Conservation (phyloP, 805 yeast species). For the Starmera quercuum region DNA sequence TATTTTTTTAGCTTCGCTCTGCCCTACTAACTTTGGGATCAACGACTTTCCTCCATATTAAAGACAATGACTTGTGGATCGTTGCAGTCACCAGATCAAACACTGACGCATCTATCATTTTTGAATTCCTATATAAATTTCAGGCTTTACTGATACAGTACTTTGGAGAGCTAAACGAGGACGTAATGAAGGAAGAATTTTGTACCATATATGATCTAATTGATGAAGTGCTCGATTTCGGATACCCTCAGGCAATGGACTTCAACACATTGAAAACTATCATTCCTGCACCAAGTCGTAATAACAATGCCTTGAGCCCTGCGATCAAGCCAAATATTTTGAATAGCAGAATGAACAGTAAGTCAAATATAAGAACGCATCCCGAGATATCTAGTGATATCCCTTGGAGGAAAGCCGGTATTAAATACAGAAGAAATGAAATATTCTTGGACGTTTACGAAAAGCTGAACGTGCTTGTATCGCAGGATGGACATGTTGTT, state of each 20-base stretch:
- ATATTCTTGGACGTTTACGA: slow-evolving; percentile 72
- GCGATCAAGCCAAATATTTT: neutral
- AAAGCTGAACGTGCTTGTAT: slow-evolving; percentile 61
- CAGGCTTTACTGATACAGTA: slow-evolving; percentile 43
- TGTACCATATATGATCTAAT: slow-evolving; percentile 65
- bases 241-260: slow-evolving; percentile 68
- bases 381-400: slow-evolving; percentile 7
- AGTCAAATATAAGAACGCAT: neutral
- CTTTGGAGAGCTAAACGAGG: slow-evolving; percentile 29
- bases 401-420: slow-evolving; percentile 66
- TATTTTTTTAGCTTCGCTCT: slow-evolving; percentile 33
- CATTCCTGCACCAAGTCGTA: slow-evolving; percentile 17
- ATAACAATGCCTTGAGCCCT: neutral
- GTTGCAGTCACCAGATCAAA: slow-evolving; percentile 89
- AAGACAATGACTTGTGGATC: slow-evolving; percentile 56
- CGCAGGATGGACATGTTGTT: slow-evolving; percentile 54
- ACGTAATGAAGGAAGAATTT: slow-evolving; percentile 56
- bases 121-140: slow-evolving; percentile 70
- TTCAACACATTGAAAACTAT: slow-evolving; percentile 28
- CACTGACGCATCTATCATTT: slow-evolving; percentile 71
- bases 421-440: slow-evolving; percentile 77
- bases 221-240: slow-evolving; percentile 71
- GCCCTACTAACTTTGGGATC: slow-evolving; percentile 85
- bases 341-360: slow-evolving; percentile 17
- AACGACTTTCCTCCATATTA: slow-evolving; percentile 80